These are phyloP conservation scores for Pseudogymnoascus sp. DNA, from an alignment of 2,329 filamentous ascomycete genomes.

Conservation along the genomic window DNA sequence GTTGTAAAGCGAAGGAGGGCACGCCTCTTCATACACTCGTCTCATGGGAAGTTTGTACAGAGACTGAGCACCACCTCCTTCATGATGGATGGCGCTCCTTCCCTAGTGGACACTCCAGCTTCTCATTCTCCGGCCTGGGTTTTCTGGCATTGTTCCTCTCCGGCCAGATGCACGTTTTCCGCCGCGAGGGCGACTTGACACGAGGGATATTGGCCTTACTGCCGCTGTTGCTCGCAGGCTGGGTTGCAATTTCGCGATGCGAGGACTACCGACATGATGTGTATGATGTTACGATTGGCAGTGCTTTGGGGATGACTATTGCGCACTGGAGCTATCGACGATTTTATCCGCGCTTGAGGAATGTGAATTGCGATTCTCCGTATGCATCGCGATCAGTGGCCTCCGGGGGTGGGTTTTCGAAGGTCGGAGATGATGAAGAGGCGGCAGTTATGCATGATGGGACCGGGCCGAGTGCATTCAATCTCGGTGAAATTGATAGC, in stretches of 20 bases:
- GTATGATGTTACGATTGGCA: constrained; percentile 59
- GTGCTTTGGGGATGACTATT: constrained; percentile 50
- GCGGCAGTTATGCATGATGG: neutral
- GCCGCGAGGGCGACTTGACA: constrained; percentile 40
- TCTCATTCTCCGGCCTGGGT: constrained; percentile 71
- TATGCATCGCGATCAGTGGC: constrained; percentile 34
- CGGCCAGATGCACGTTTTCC: constrained; percentile 55
- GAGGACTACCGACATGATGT: constrained; percentile 67
- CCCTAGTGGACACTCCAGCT: constrained; percentile 72
- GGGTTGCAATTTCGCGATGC: constrained; percentile 62
- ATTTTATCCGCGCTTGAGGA: constrained; percentile 52
- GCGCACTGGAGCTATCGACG: constrained; percentile 60
- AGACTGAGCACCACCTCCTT: constrained; percentile 58
- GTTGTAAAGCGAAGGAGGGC: constrained; percentile 62
- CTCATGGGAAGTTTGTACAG: constrained; percentile 64
- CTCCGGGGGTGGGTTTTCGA: constrained; percentile 11
- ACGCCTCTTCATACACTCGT: constrained; percentile 48
- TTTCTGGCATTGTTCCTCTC: constrained; percentile 65
- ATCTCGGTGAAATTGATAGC: constrained; percentile 1
- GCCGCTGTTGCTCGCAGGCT: constrained; percentile 54
- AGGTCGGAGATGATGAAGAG: constrained; percentile 13
- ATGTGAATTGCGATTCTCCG: constrained; percentile 48
- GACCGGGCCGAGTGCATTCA: constrained; percentile 6
- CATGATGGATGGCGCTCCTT: constrained; percentile 83
- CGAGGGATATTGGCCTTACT: constrained; percentile 49